Percentiles rank a stretch among this genome's conserved stretches.
phyloP scores from a whole-genome alignment of 345 rosid species.

The Eucalyptus lansdowneana region DNA sequence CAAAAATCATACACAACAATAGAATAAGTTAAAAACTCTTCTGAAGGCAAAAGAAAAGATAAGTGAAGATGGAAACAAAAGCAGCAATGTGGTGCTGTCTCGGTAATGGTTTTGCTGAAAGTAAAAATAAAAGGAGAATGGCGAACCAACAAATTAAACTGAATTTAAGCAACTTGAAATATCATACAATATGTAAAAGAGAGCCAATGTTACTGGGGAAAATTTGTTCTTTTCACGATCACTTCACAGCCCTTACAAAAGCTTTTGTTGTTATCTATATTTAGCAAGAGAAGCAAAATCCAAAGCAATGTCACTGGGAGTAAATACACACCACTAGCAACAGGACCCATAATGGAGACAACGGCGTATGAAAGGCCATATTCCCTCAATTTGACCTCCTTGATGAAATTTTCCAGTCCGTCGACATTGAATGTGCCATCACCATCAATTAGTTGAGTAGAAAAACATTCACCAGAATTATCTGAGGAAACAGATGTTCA shows the following conservation, averaged over 20 bases:
- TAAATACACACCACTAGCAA: conserved; percentile 73
- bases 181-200: neutral
- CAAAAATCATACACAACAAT: neutral
- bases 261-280: neutral
- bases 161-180: neutral
- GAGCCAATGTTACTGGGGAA: neutral
- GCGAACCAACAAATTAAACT: neutral
- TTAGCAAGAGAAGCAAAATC: neutral
- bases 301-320: neutral
- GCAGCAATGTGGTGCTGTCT: neutral
- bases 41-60: neutral
- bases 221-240: neutral
- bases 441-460: conserved; percentile 91
- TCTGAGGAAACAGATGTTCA: conserved; percentile 10
- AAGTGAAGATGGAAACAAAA: neutral
- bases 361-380: conserved; percentile 85
- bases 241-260: neutral
- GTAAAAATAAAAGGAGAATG: neutral
- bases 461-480: conserved; percentile 30
- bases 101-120: neutral
- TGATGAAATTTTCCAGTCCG: conserved; percentile 66
- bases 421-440: conserved; percentile 61
- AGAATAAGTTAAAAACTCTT: neutral
- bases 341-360: conserved; percentile 97
- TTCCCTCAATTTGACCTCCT: conserved; percentile 61